Evolutionary conservation across 352 stramenopile genomes (phyloP).

Genomic region (Elongisporangium senticosum): DNA sequence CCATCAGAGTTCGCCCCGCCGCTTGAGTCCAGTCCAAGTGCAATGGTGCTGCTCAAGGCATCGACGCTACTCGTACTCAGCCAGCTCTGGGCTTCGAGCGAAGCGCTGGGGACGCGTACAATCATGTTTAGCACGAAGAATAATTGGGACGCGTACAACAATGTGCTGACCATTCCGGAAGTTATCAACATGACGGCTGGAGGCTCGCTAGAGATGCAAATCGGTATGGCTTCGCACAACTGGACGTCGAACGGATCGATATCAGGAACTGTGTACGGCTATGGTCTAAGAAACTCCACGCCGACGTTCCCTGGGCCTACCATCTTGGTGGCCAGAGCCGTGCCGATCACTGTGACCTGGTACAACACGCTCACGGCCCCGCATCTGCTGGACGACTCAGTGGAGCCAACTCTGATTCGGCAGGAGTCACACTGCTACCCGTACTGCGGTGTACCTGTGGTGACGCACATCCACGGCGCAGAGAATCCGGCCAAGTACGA

Average conservation of each 20-base stretch:
- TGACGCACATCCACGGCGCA: constrained; percentile 61
- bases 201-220: constrained; percentile 30
- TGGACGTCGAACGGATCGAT: constrained; percentile 37
- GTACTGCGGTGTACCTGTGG: constrained; percentile 53
- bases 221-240: constrained; percentile 28
- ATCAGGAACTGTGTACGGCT: constrained; percentile 34
- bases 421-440: constrained; percentile 56
- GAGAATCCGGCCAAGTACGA: constrained; percentile 62
- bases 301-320: constrained; percentile 42
- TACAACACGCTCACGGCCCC: constrained; percentile 41
- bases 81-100: neutral
- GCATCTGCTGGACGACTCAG: constrained; percentile 43
- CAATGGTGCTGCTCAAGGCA: neutral
- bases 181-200: constrained; percentile 33
- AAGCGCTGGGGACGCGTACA: neutral
- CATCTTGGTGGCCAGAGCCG: constrained; percentile 33
- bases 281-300: constrained; percentile 30
- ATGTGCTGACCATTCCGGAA: constrained; percentile 23
- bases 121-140: constrained; percentile 14
- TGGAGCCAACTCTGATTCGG: constrained; percentile 36
- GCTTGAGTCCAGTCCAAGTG: neutral
- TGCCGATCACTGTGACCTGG: constrained; percentile 42
- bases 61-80: neutral
- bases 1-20: too few species aligned
- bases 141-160: constrained; percentile 28